Base-by-base conservation (phyloP, 2,329 filamentous ascomycete genomes). In the Fusarium staphyleae region DNA sequence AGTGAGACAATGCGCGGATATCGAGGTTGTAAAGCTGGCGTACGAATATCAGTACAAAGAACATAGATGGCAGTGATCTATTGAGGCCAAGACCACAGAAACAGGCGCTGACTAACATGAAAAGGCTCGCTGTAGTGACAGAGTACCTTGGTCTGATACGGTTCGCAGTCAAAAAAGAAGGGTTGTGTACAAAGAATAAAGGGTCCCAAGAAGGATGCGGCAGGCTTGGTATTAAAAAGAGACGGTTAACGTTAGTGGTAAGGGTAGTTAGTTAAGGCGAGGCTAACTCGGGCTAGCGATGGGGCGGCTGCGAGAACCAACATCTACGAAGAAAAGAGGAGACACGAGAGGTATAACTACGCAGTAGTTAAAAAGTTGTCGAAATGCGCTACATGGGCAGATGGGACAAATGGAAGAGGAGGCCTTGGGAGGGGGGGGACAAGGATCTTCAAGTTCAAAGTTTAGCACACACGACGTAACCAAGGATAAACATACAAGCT, bases 221-320 rank as follows among this genome's bases (percentile, higher is more conserved):
- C 34, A 47, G 24, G 16, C 44, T 33, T 47, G 34, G 9, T 37
- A 30, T 39, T 39, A 47, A 39, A 47, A 19, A 39, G 34, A 39
- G 16, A 37, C 44, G 33, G 34, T 30, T n/a, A n/a, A n/a, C n/a
- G n/a, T n/a, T n/a, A n/a, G 33, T 47, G 32, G 15, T 26, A 36
- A n/a, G n/a, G n/a, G n/a, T n/a, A n/a, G n/a, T n/a, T n/a, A n/a
- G n/a, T n/a, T n/a, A n/a, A 35, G 42, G 26, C 34, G 13, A 37
- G 33, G 34, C 26, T 47, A 39, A 15, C 16, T 37, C 16, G 7
- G 32, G 13, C 32, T 45, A 45, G 42, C 42, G 34, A 41, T 10
- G 12, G 15, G 13, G 9, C 5, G 14, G n/a, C 12, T 3, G 22
- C 7, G 13, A 47, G 28, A 12, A 13, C n/a, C n/a, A 13, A 30